Percentiles rank a stretch among this genome's conserved stretches.
These are phyloP conservation scores for Fusarium solani-melongenae DNA, from an alignment of 2,329 filamentous ascomycete genomes.

Conservation along the genomic window DNA sequence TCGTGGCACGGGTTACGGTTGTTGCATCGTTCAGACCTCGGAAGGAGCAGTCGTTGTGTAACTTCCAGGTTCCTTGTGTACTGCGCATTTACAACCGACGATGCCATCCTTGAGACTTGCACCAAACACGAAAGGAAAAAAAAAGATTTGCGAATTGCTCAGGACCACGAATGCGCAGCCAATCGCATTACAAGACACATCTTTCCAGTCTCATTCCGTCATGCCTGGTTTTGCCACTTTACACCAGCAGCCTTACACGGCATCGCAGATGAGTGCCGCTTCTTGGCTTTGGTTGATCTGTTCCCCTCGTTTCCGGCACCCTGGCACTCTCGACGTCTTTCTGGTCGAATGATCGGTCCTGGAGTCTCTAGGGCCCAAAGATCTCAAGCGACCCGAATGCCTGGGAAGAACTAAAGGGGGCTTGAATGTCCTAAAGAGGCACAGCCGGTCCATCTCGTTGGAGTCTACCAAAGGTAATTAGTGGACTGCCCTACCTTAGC, in stretches of 20 bases:
- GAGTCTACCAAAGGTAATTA: slow-evolving; percentile 33
- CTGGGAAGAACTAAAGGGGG: slow-evolving; percentile 54
- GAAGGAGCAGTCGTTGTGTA: background rate
- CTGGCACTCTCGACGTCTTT: slow-evolving; percentile 37
- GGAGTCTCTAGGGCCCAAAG: slow-evolving; percentile 47
- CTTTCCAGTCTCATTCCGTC: background rate
- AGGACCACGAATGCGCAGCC: background rate
- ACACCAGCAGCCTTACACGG: slow-evolving; percentile 4
- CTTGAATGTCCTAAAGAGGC: slow-evolving; percentile 47
- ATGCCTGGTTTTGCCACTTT: background rate
- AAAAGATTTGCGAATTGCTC: background rate
- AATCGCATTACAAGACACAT: slow-evolving; percentile 2
- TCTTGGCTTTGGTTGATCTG: slow-evolving; percentile 29
- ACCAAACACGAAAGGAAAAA: background rate
- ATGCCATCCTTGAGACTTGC: background rate
- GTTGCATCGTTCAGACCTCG: background rate
- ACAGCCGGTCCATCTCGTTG: slow-evolving; percentile 46
- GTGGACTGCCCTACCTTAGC: slow-evolving; percentile 33
- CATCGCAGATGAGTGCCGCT: slow-evolving; percentile 15
- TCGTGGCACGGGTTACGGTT: background rate
- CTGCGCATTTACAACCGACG: background rate
- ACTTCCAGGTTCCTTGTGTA: background rate
- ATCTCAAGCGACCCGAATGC: slow-evolving; percentile 53
- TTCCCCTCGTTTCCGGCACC: slow-evolving; percentile 32
- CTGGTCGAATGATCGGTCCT: slow-evolving; percentile 42